Evolutionary conservation across 2,329 filamentous ascomycete genomes (phyloP).

Genomic region (Arthrobotrys musiformis): DNA sequence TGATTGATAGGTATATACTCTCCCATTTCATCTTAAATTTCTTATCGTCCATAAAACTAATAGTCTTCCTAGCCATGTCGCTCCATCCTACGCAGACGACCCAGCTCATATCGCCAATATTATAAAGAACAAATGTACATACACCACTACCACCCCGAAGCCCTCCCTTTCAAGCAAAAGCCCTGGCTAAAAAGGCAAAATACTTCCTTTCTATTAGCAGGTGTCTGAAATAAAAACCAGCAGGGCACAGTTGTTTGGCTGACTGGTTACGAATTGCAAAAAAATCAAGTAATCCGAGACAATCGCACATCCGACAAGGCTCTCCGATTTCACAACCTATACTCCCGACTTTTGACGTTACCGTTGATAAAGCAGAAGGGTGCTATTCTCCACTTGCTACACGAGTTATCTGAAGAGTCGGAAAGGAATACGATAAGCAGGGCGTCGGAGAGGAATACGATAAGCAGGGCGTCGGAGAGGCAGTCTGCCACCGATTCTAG

Average conservation of each 20-base stretch:
- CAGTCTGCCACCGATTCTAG: slow-evolving; percentile 56
- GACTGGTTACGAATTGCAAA: slow-evolving; percentile 21
- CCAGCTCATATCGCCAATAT: slow-evolving; percentile 92
- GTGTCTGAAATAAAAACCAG: not conserved
- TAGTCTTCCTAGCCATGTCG: slow-evolving; percentile 59
- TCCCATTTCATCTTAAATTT: not conserved
- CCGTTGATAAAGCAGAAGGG: slow-evolving; percentile 95
- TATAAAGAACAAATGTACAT: slow-evolving; percentile 79
- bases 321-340: slow-evolving; percentile 86
- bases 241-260: slow-evolving; percentile 28
- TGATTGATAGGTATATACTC: slow-evolving; percentile 67
- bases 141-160: slow-evolving; percentile 10
- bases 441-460: slow-evolving; percentile 25
- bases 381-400: slow-evolving; percentile 91
- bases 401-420: slow-evolving; percentile 77
- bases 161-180: not conserved
- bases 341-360: slow-evolving; percentile 86
- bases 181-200: slow-evolving; percentile 46
- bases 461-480: slow-evolving; percentile 22
- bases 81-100: slow-evolving; percentile 72
- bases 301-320: slow-evolving; percentile 79
- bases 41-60: slow-evolving; percentile 56
- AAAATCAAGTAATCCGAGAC: slow-evolving; percentile 73
- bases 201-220: slow-evolving; percentile 41
- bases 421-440: slow-evolving; percentile 24